Evolutionary conservation across 371 early-diverging fungal genomes (phyloP).

Genomic region (Rhizopus stolonifer): DNA sequence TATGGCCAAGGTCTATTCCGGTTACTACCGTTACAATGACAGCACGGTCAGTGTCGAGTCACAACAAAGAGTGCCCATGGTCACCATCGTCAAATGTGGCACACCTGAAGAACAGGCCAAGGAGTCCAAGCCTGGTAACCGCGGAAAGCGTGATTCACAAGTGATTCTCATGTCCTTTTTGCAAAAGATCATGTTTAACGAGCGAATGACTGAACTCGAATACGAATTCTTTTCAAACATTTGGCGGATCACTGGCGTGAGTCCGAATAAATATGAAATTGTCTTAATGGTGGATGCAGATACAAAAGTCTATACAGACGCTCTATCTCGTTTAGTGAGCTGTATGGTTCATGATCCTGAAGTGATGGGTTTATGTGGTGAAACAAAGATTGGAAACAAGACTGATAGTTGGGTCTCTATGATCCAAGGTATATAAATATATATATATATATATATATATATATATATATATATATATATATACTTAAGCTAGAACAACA

Average conservation of each 20-base stretch:
- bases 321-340: conserved; percentile 70
- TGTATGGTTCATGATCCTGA: conserved; percentile 69
- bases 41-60: conserved; percentile 47
- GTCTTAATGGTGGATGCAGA: conserved; percentile 98
- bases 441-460: too few species aligned
- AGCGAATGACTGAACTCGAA: conserved; percentile 94
- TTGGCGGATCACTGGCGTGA: conserved; percentile 77
- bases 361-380: conserved; percentile 84
- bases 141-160: conserved; percentile 99
- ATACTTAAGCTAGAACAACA: not conserved
- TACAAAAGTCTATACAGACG: conserved; percentile 83
- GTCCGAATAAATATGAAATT: conserved; percentile 84
- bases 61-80: conserved; percentile 76
- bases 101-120: conserved; percentile 69
- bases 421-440: conserved; percentile 66
- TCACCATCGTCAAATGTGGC: conserved; percentile 94
- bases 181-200: conserved; percentile 91
- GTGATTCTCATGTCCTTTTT: conserved; percentile 97
- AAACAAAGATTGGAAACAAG: conserved; percentile 89
- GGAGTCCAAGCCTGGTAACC: conserved; percentile 84
- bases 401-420: conserved; percentile 82
- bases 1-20: conserved; percentile 94
- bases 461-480: too few species aligned
- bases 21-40: conserved; percentile 77
- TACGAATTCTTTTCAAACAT: conserved; percentile 93